Evolutionary conservation across 768 basidiomycete genomes (phyloP).

Genomic region (Collybiopsis luxurians): DNA sequence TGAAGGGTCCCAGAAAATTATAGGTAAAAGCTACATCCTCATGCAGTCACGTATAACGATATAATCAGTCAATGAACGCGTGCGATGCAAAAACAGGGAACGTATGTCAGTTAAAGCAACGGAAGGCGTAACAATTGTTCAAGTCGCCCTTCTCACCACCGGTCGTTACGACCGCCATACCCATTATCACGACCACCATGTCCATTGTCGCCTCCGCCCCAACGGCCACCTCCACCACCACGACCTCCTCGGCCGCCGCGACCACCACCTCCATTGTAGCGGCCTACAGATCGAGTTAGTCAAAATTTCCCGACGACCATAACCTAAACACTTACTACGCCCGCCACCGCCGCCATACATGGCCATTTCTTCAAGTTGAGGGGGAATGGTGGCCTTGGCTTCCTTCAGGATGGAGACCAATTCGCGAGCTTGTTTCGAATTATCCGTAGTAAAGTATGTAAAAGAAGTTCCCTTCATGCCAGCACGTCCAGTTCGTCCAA

Average conservation of each 20-base stretch:
- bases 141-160: conserved; percentile 7
- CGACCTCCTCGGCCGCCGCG: conserved; percentile 3
- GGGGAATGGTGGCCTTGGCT: conserved; percentile 82
- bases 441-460: conserved; percentile 97
- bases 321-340: conserved; percentile 3
- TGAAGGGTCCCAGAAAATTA: not conserved
- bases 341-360: conserved; percentile 9
- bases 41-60: not conserved
- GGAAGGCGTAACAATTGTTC: not conserved
- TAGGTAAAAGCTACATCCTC: not conserved
- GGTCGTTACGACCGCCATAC: conserved; percentile 7
- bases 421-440: conserved; percentile 92
- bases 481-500: conserved; percentile 97
- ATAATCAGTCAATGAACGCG: not conserved
- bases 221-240: conserved; percentile 1
- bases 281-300: not conserved
- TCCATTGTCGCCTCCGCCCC: not conserved
- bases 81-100: not conserved
- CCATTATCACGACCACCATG: conserved; percentile 1
- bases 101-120: not conserved
- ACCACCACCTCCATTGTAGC: conserved; percentile 2
- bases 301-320: not conserved
- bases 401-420: conserved; percentile 83
- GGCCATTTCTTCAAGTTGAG: conserved; percentile 68
- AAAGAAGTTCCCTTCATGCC: conserved; percentile 90